These are phyloP conservation scores for Nicotiana rustica DNA, from an alignment of 305 asterid species.

Conservation along the genomic window DNA sequence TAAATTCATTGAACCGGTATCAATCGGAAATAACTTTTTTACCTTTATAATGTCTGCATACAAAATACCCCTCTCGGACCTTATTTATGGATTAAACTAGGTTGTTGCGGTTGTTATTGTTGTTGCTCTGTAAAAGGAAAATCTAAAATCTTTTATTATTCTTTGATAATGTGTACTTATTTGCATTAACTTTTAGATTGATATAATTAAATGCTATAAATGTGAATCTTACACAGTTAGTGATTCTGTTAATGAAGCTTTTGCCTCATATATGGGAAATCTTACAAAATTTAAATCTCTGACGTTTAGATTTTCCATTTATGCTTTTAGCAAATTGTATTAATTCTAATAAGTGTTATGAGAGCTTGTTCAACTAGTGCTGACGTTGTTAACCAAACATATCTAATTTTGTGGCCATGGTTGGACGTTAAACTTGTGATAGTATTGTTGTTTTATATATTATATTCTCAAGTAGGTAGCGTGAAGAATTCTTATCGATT, in stretches of 20 bases:
- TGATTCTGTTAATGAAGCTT: neutral
- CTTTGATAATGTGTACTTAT: neutral
- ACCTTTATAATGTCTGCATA: no score
- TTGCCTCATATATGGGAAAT: neutral
- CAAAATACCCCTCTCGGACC: no score
- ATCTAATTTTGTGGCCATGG: neutral
- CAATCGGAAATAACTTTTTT: no score
- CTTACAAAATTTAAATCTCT: neutral
- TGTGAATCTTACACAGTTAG: neutral
- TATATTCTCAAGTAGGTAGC: constrained; percentile 11
- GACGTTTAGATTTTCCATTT: neutral
- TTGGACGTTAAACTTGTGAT: neutral
- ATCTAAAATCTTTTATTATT: neutral
- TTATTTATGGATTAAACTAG: no score
- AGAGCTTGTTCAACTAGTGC: neutral
- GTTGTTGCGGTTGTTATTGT: no score
- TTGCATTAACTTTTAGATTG: neutral
- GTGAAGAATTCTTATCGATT: constrained; percentile 28
- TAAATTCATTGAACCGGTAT: no score
- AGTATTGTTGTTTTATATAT: neutral
- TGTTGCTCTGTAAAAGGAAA: neutral
- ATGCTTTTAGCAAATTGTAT: neutral
- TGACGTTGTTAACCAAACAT: constrained; percentile 29
- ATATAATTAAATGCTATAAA: no score
- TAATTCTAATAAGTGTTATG: neutral